Conservation (phyloP, 1,284 basidiomycete species). For the Microbotryum violaceum region DNA sequence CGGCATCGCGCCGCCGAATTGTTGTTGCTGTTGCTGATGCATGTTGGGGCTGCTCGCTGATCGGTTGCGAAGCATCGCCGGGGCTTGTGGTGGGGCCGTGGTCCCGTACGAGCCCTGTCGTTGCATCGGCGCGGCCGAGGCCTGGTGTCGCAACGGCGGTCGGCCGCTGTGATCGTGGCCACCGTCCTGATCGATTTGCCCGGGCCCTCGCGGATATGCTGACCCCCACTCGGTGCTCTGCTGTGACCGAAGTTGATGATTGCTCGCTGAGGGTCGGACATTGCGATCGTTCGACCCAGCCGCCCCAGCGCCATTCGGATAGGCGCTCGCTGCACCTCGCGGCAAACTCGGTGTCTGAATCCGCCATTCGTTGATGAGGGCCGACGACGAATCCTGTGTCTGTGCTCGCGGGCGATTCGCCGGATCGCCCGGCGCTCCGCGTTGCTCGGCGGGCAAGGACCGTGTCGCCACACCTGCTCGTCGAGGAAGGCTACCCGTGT, state of each 20-base stretch:
- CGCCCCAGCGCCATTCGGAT: constrained; percentile 14
- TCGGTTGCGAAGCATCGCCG: constrained; percentile 42
- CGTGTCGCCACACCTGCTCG: constrained; percentile 16
- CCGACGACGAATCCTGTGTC: constrained; percentile 58
- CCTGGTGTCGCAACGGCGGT: constrained; percentile 4
- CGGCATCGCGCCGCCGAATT: not conserved
- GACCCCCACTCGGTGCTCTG: constrained; percentile 34
- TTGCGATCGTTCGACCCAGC: constrained; percentile 19
- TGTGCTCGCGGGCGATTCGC: constrained; percentile 52
- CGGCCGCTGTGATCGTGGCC: constrained; percentile 2
- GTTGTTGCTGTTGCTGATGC: constrained; percentile 36
- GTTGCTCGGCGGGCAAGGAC: constrained; percentile 11
- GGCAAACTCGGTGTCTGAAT: constrained; percentile 22
- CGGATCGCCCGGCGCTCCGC: constrained; percentile 36
- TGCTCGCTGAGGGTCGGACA: constrained; percentile 34
- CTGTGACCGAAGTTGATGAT: constrained; percentile 31
- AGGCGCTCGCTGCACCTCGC: constrained; percentile 19
- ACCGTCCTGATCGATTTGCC: not conserved
- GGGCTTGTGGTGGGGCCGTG: constrained; percentile 9
- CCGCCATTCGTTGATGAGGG: constrained; percentile 44
- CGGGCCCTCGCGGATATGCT: not conserved
- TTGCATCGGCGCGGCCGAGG: constrained; percentile 1
- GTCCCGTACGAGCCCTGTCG: constrained; percentile 13
- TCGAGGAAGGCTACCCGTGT: constrained; percentile 5
- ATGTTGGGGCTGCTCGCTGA: constrained; percentile 47